These are phyloP conservation scores for Erodium texanum DNA, from an alignment of 441 rosid genomes.

Conservation along the genomic window DNA sequence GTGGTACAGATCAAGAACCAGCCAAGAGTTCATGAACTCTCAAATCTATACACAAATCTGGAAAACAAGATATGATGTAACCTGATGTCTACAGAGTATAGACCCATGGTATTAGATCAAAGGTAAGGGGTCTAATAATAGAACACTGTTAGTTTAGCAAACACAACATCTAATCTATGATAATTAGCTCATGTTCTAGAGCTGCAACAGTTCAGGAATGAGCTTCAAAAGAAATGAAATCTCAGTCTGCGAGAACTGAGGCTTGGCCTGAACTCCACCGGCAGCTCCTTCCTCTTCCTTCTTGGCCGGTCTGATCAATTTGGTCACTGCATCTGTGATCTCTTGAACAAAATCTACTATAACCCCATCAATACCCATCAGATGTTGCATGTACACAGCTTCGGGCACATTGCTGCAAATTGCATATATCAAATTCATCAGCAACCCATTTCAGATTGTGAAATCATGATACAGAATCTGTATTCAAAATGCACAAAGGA, in stretches of 20 bases:
- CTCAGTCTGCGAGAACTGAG: conserved; percentile 61
- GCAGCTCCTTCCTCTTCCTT: conserved; percentile 21
- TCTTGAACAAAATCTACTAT: conserved; percentile 75
- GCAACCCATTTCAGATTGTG: background rate
- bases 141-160: too few species aligned
- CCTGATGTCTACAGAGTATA: too few species aligned
- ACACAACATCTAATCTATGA: too few species aligned
- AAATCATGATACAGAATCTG: background rate
- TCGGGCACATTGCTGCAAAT: conserved; percentile 57
- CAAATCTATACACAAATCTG: too few species aligned
- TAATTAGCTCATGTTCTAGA: conserved; percentile 13
- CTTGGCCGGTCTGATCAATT: conserved; percentile 39
- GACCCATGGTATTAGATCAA: too few species aligned
- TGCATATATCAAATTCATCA: background rate
- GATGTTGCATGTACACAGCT: conserved; percentile 74
- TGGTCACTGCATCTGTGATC: conserved; percentile 53
- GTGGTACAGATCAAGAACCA: too few species aligned
- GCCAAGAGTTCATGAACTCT: too few species aligned
- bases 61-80: too few species aligned
- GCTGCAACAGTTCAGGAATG: conserved; percentile 72
- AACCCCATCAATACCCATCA: conserved; percentile 87
- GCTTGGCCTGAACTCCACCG: conserved; percentile 30
- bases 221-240: conserved; percentile 77
- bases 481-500: background rate
- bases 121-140: too few species aligned